Evolutionary conservation across 257 asterid genomes (phyloP), one percentile per base, ranked within the genome.

Genomic region (Solanum clarkiae): DNA sequence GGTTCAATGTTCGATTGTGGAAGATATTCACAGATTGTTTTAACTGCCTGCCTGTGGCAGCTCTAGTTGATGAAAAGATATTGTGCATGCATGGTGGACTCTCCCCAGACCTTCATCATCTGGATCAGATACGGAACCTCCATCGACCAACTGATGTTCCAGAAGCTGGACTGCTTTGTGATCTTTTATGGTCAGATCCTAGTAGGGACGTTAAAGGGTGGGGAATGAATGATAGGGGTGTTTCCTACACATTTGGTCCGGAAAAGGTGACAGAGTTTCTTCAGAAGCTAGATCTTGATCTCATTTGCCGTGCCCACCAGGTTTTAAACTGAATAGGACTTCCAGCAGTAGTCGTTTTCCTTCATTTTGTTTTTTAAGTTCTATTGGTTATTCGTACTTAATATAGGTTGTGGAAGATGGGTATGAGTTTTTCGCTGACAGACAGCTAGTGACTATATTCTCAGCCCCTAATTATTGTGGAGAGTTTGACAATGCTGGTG

Each of bases 1-100:
- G 95, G 62, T 94, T 94, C 80, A 93, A 90, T 59, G 94, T 93
- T 57, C 88, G 93, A 51, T 69, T 94, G 29, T 94, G 98, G 97
- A 94, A 91, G 88, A 88, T 92, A 29, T 94, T 94, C 92, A 92
- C 96, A 3, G 96, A 92, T 53, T 92, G 95, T 84, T 94, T 94
- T 82, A 94, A 94, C 88, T 94, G 96, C 89, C 86, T 94, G 82
- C 98, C 97, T 7, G 94, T 93, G 65, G 97, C 95, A 7, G 97
- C 98, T 69, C 89, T 94, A 84, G 86, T 93, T 29, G 98, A 93
- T 70, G 95, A 93, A 59, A 94, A 94, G 91, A 94, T 94, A 84
- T 77, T 94, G 82, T 94, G 98, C 87, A 93, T 94, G 98, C 98
- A 93, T 53, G 98, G 98, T 17, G 98, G 98, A 16, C 98, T 94